Evolutionary conservation across 352 stramenopile genomes (phyloP).

Genomic region (Nothophytophthora sp.): DNA sequence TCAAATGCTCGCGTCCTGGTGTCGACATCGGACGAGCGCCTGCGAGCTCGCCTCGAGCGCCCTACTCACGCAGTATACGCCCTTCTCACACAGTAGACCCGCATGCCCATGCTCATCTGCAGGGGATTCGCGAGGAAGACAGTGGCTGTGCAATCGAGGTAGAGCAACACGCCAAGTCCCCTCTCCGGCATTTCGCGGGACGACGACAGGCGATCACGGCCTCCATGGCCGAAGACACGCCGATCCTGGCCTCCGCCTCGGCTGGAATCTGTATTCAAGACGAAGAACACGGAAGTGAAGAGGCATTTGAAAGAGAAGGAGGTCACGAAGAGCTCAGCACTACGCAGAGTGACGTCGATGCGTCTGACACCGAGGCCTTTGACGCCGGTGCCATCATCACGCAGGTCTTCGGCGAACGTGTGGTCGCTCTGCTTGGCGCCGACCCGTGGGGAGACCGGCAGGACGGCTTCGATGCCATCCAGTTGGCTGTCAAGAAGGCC

Average conservation of each 20-base stretch:
- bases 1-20: slow-evolving; percentile 17
- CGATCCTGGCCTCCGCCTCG: slow-evolving; percentile 62
- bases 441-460: slow-evolving; percentile 83
- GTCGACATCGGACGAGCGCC: slow-evolving; percentile 3
- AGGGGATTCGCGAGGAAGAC: slow-evolving; percentile 50
- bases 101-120: slow-evolving; percentile 21
- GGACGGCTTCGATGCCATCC: slow-evolving; percentile 77
- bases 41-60: slow-evolving; percentile 1
- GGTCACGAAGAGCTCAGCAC: slow-evolving; percentile 2
- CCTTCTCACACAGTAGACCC: slow-evolving; percentile 3
- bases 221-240: slow-evolving; percentile 33
- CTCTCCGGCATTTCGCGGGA: slow-evolving; percentile 4
- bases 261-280: slow-evolving; percentile 1
- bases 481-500: slow-evolving; percentile 63
- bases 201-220: background rate
- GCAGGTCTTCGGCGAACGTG: slow-evolving; percentile 63
- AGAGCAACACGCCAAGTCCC: background rate
- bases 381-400: slow-evolving; percentile 73
- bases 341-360: slow-evolving; percentile 4
- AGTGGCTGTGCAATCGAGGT: background rate
- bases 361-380: slow-evolving; percentile 29
- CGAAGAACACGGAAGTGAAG: slow-evolving; percentile 5
- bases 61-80: background rate
- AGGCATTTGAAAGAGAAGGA: slow-evolving; percentile 2
- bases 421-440: slow-evolving; percentile 61